These are phyloP conservation scores for Beta macrorhiza DNA, from an alignment of 179 eudicot species.

Conservation along the genomic window DNA sequence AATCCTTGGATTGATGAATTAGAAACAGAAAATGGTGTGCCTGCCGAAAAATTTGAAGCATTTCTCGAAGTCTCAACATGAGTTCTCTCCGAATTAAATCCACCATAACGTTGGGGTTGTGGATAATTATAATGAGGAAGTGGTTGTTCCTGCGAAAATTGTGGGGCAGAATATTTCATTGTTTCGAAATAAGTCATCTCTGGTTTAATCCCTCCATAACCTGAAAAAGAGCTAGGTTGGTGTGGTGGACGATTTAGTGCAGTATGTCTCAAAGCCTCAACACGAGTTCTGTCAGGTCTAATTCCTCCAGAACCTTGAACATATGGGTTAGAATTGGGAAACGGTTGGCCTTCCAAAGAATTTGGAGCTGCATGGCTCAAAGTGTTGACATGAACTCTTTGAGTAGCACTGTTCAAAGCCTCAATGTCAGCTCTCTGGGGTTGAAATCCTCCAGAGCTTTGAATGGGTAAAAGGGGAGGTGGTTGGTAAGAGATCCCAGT, in stretches of 20 bases:
- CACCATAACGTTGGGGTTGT: conserved; percentile 3
- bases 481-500: not conserved
- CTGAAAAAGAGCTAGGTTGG: not conserved
- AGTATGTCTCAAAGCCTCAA: conserved; percentile 4
- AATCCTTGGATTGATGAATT: conserved; percentile 1
- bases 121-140: not conserved
- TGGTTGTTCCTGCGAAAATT: not conserved
- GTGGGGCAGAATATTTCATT: not conserved
- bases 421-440: not conserved
- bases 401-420: conserved; percentile 7
- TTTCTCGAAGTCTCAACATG: conserved; percentile 4
- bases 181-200: conserved; percentile 9
- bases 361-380: not conserved
- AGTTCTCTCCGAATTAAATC: conserved; percentile 1
- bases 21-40: not conserved
- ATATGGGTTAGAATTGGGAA: not conserved
- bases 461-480: not conserved
- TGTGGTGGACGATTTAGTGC: not conserved
- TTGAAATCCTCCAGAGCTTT: conserved; percentile 10
- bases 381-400: not conserved
- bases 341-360: not conserved
- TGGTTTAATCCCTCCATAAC: not conserved
- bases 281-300: conserved; percentile 8
- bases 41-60: not conserved
- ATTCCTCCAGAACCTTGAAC: conserved; percentile 3